Percentiles rank a stretch among this genome's conserved stretches.
Conservation (phyloP, 2,329 filamentous ascomycete species). For the Aureobasidium namibiae region DNA sequence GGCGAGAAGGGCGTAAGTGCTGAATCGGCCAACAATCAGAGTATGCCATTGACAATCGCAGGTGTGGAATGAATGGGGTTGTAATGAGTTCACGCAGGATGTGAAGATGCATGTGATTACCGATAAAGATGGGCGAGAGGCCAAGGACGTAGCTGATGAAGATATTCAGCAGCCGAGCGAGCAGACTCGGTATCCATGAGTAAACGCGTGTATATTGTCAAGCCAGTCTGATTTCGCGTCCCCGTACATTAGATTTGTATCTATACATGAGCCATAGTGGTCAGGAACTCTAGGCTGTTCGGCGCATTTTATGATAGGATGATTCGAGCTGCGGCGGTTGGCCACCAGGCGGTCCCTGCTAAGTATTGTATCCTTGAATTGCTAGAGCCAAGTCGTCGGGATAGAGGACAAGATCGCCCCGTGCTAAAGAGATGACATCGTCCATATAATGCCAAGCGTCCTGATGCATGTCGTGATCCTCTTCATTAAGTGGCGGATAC, state of each 20-base stretch:
- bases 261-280: too few species aligned
- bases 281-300: too few species aligned
- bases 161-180: not conserved
- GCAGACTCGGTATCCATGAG: not conserved
- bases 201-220: too few species aligned
- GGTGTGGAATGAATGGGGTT: not conserved
- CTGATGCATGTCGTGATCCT: not conserved
- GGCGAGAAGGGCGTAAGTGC: not conserved
- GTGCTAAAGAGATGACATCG: not conserved
- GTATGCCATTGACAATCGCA: not conserved
- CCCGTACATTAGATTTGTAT: too few species aligned
- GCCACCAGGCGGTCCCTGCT: not conserved
- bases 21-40: too few species aligned
- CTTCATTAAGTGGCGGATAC: not conserved
- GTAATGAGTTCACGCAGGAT: not conserved
- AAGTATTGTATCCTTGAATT: not conserved
- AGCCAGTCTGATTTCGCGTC: too few species aligned
- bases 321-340: too few species aligned
- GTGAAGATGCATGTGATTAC: not conserved
- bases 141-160: not conserved
- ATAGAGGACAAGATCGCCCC: not conserved
- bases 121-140: not conserved
- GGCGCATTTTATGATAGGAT: too few species aligned
- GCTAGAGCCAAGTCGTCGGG: not conserved
- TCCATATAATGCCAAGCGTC: not conserved